Evolutionary conservation across 1,139 yeast genomes (phyloP), one percentile per base, ranked within the genome.

Genomic region (Candida tetrigidarum): DNA sequence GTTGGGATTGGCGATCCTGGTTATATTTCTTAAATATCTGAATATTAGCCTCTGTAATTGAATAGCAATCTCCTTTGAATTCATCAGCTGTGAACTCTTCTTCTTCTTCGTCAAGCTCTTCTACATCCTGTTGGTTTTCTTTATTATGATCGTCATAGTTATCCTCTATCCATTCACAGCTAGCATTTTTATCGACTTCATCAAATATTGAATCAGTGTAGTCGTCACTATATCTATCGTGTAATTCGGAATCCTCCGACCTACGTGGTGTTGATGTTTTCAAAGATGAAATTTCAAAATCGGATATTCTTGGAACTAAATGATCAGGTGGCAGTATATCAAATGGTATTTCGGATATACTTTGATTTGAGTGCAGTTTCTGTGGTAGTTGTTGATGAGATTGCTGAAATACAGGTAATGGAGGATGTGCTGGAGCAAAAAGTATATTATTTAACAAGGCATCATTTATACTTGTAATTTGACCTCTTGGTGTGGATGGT

Each of bases 21-120:
- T 29, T 27, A 23, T 42, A 32, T 28, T 37, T 36, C 25, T 42
- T 46, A 25, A 41, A 50, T 15, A 56, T 51, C 48, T 63, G 67
- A 14, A 63, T 50, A 41, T 59, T 55, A 5, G 66, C 59, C 39
- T 62, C 59, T 7, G 52, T 53, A 19, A 29, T 38, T 15, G 28
- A 29, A 23, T 28, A 22, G 22, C 10, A 27, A 26, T 16, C 39
- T 12, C 10, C 39, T 25, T 25, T 26, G 3, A 50, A 30, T 11
- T 45, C 34, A 37, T 51, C 48, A 3, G 38, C 5, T 9, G 16
- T 10, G 20, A 34, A 34, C 22, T 27, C 33, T n/a, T 37, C 40
- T 5, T 18, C 33, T 9, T 37, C 40, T 16, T 37, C 34, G 3
- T n/a, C 33, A 8, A 22, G 29, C 3, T 36, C 28, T 15, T 33